phyloP scores from a whole-genome alignment of 805 yeast genomes.

The Clavispora asparagi region DNA sequence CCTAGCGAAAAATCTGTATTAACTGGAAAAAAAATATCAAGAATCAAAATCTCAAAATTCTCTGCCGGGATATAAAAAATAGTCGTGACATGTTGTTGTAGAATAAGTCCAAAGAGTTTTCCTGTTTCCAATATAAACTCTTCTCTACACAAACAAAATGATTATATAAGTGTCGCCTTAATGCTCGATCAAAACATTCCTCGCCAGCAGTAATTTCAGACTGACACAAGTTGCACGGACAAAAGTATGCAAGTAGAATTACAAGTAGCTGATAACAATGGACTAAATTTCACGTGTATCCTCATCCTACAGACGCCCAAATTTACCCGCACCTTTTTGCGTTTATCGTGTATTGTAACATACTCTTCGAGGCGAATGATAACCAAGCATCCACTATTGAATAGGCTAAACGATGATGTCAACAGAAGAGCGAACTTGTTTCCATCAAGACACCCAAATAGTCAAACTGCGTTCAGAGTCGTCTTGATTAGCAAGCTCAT shows the following conservation, averaged over 20 bases:
- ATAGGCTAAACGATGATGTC: too few relatives aligned
- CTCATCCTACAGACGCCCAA: neutral
- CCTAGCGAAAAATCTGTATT: too few relatives aligned
- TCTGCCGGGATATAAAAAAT: too few relatives aligned
- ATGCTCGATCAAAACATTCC: neutral
- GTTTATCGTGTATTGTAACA: neutral
- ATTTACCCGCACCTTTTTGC: neutral
- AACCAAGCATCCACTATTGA: too few relatives aligned
- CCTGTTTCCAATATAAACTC: too few relatives aligned
- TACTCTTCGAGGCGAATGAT: neutral
- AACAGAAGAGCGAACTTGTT: neutral
- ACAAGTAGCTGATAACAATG: too few relatives aligned
- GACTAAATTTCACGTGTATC: neutral
- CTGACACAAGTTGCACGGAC: neutral
- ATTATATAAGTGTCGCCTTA: neutral
- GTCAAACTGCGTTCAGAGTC: slow-evolving; percentile 24
- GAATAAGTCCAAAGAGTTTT: too few relatives aligned
- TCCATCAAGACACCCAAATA: slow-evolving; percentile 32
- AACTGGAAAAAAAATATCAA: too few relatives aligned
- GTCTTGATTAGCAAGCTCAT: slow-evolving; percentile 20
- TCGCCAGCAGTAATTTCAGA: neutral
- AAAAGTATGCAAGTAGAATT: too few relatives aligned
- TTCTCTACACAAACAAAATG: too few relatives aligned
- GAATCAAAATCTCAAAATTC: too few relatives aligned
- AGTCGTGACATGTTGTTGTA: too few relatives aligned